These are phyloP conservation scores for Aspergillus tanneri DNA, from an alignment of 2,329 filamentous ascomycete species.

Conservation along the genomic window DNA sequence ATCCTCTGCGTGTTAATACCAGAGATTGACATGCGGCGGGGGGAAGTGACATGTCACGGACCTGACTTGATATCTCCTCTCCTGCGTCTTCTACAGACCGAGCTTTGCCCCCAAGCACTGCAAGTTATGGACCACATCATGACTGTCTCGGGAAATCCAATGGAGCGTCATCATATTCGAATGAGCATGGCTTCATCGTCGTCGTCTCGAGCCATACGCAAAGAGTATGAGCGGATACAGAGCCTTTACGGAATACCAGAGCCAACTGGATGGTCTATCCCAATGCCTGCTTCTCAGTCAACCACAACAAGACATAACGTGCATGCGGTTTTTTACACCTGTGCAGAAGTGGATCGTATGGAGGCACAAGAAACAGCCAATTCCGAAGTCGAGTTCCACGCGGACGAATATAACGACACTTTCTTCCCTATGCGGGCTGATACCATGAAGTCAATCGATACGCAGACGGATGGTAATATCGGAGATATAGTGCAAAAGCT, in stretches of 20 bases:
- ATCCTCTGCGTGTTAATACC: slow-evolving; percentile 82
- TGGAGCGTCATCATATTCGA: slow-evolving; percentile 89
- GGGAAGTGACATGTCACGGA: slow-evolving; percentile 84
- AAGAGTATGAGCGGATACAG: slow-evolving; percentile 91
- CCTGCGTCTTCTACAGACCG: slow-evolving; percentile 82
- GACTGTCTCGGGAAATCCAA: slow-evolving; percentile 84
- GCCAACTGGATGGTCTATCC: slow-evolving; percentile 92
- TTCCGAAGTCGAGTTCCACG: slow-evolving; percentile 87
- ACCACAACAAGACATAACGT: slow-evolving; percentile 85
- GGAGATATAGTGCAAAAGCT: slow-evolving; percentile 79
- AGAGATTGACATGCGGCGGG: slow-evolving; percentile 87
- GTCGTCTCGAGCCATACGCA: slow-evolving; percentile 79
- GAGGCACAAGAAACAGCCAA: slow-evolving; percentile 64
- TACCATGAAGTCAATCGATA: slow-evolving; percentile 89
- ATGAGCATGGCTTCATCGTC: slow-evolving; percentile 93
- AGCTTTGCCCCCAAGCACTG: slow-evolving; percentile 88
- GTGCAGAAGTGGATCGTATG: slow-evolving; percentile 65
- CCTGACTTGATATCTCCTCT: slow-evolving; percentile 94
- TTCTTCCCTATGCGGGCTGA: slow-evolving; percentile 81
- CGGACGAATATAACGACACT: slow-evolving; percentile 76
- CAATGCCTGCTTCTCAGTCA: slow-evolving; percentile 86
- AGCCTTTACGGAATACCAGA: slow-evolving; percentile 96
- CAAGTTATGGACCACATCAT: slow-evolving; percentile 93
- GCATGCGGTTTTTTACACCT: slow-evolving; percentile 94
- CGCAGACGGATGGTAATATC: slow-evolving; percentile 60